Base-by-base conservation (phyloP, 352 stramenopile genomes). In the Phytopythium delawarense region DNA sequence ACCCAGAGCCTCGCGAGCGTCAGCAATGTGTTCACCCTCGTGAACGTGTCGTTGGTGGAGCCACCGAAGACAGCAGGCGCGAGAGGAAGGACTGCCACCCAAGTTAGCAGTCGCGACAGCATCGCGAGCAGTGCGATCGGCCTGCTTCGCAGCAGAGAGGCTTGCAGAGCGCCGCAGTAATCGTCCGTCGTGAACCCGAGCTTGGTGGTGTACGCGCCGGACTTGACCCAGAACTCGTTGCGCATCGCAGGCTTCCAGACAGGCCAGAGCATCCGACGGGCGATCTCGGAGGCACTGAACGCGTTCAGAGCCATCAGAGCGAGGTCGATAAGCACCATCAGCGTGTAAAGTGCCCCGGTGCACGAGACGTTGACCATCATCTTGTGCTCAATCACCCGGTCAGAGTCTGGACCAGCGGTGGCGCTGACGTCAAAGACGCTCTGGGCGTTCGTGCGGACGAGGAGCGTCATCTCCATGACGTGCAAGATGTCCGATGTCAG, bases 81-180 rank as follows among this genome's bases (percentile, higher is more conserved):
- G 11, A 65, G 67, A 11, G 77, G 79, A 20, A 84, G 37, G n/a
- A 89, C 49, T n/a, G 83, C 46, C 21, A 68, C 70, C 77, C 79
- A 89, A 5, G 77, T 75, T 7, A 89, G 32, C 18, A 84, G n/a
- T 25, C 73, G 65, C 7, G 77, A 74, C 20, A 79, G 21, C 20
- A 71, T 8, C n/a, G 71, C 78, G 15, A 89, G 61, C 12, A 69
- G 20, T 15, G 65, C 59, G 35, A 84, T 60, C 1, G 66, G 66
- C 11, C 67, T 65, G 40, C 77, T 87, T 18, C 75, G 69, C 15
- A 76, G 62, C n/a, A 84, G 66, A 37, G 67, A 66, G 45, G 65
- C 55, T 12, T 69, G 73, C 16, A 87, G 69, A 11, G 79, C 66
- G 51, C 46, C 51, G 25, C 66, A 50, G 53, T 81, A 79, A n/a